A percentile compares a stretch with the other conserved stretches of the same genome.
phyloP scores from a whole-genome alignment of 768 basidiomycete genomes.

The Calvatia gigantea region DNA sequence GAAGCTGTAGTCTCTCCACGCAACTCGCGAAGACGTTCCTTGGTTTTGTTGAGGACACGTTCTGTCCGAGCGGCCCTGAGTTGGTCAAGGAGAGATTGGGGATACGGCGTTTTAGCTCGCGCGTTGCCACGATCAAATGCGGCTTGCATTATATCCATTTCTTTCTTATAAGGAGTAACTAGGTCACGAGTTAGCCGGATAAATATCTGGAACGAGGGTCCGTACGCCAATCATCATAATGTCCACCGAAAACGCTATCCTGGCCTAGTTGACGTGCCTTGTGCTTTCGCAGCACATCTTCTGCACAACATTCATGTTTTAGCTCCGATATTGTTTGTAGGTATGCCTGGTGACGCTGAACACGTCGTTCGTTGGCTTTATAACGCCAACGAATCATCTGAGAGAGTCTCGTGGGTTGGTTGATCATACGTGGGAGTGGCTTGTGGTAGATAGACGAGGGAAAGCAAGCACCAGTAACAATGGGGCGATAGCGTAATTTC shows the following conservation, averaged over 20 bases:
- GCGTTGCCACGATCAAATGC: slow-evolving; percentile 35
- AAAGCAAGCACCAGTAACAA: slow-evolving; percentile 70
- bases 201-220: neutral
- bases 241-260: slow-evolving; percentile 19
- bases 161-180: slow-evolving; percentile 36
- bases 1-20: slow-evolving; percentile 55
- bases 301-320: slow-evolving; percentile 32
- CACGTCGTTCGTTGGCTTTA: slow-evolving; percentile 36
- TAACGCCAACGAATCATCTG: slow-evolving; percentile 60
- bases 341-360: slow-evolving; percentile 30
- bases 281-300: slow-evolving; percentile 22
- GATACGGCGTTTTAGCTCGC: slow-evolving; percentile 40
- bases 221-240: slow-evolving; percentile 38
- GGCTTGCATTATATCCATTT: slow-evolving; percentile 26
- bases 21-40: slow-evolving; percentile 55
- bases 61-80: slow-evolving; percentile 56
- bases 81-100: slow-evolving; percentile 43
- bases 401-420: slow-evolving; percentile 70
- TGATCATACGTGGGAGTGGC: slow-evolving; percentile 76
- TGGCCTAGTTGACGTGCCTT: neutral
- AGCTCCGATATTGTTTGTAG: slow-evolving; percentile 28
- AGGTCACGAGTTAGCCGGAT: neutral
- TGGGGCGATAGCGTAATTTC: slow-evolving; percentile 53
- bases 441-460: slow-evolving; percentile 59
- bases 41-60: slow-evolving; percentile 63